phyloP scores from a whole-genome alignment of 495 filamentous ascomycete species.

The Tuber aestivum region DNA sequence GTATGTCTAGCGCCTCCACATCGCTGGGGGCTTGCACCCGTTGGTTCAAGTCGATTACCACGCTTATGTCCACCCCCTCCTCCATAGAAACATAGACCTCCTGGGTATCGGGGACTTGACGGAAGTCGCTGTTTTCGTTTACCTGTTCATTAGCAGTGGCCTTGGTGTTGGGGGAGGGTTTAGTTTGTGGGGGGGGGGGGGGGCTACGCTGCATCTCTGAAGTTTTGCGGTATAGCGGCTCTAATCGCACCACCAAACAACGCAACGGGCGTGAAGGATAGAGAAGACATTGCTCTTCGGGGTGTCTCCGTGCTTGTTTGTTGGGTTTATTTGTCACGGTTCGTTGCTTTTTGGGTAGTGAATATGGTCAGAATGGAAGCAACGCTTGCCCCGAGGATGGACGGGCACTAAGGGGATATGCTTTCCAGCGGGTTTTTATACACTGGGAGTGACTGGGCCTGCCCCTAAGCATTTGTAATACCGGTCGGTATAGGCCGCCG shows the following conservation, averaged over 20 bases:
- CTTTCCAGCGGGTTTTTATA: slow-evolving; percentile 6
- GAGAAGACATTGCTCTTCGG: background rate
- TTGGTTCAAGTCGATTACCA: slow-evolving; percentile 85
- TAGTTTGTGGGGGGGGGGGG: too few species aligned
- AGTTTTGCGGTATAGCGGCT: slow-evolving; percentile 61
- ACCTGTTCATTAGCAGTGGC: background rate
- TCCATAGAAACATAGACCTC: slow-evolving; percentile 81
- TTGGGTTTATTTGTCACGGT: background rate
- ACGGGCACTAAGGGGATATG: background rate
- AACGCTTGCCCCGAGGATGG: background rate
- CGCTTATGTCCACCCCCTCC: slow-evolving; percentile 63
- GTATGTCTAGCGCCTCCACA: slow-evolving; percentile 43
- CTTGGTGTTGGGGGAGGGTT: slow-evolving; percentile 47
- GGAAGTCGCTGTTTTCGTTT: slow-evolving; percentile 57
- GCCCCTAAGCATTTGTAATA: background rate
- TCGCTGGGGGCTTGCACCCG: slow-evolving; percentile 53
- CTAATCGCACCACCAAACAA: slow-evolving; percentile 66
- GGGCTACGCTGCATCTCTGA: slow-evolving; percentile 64
- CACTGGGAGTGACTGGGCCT: background rate
- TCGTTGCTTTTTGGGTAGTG: background rate
- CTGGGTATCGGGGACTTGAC: slow-evolving; percentile 88
- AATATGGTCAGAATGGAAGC: background rate
- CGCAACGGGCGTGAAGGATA: slow-evolving; percentile 40
- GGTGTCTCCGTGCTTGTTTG: background rate
- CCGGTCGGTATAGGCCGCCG: background rate